Percentiles rank a stretch among this genome's conserved stretches.
phyloP scores from a whole-genome alignment of 2,329 filamentous ascomycete species.

The Didymellaceae sp. region DNA sequence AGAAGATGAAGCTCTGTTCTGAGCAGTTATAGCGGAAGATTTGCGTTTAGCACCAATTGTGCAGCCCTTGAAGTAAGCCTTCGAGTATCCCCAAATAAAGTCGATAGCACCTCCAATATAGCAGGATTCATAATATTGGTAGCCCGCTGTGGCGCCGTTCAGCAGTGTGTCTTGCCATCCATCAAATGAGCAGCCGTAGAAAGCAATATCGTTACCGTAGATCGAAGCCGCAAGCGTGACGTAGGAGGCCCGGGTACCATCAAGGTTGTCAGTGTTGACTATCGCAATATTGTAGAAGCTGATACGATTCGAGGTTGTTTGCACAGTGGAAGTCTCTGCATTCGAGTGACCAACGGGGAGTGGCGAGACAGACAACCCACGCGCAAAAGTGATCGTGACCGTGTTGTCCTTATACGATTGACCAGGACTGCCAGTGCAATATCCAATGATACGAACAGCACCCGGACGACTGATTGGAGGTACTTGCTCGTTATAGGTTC shows the following conservation, averaged over 20 bases:
- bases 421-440: slow-evolving; percentile 56
- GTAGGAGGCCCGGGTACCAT: slow-evolving; percentile 50
- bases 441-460: slow-evolving; percentile 63
- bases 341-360: slow-evolving; percentile 47
- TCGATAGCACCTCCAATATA: slow-evolving; percentile 65
- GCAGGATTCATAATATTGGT: slow-evolving; percentile 61
- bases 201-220: slow-evolving; percentile 59
- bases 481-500: slow-evolving; percentile 66
- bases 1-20: slow-evolving; percentile 26
- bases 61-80: slow-evolving; percentile 58
- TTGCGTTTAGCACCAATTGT: slow-evolving; percentile 53
- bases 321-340: slow-evolving; percentile 58
- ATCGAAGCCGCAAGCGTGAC: slow-evolving; percentile 61
- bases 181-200: slow-evolving; percentile 61
- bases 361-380: slow-evolving; percentile 51
- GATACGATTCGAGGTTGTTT: slow-evolving; percentile 56
- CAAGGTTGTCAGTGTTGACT: slow-evolving; percentile 37
- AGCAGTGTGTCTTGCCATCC: slow-evolving; percentile 62
- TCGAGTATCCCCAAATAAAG: slow-evolving; percentile 62
- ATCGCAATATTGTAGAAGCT: slow-evolving; percentile 68
- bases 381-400: slow-evolving; percentile 57
- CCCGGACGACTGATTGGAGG: slow-evolving; percentile 56
- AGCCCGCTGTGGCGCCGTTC: slow-evolving; percentile 50
- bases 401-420: slow-evolving; percentile 59
- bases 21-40: slow-evolving; percentile 41